phyloP scores from a whole-genome alignment of 2,329 filamentous ascomycete genomes.

The Neonectria ditissima region DNA sequence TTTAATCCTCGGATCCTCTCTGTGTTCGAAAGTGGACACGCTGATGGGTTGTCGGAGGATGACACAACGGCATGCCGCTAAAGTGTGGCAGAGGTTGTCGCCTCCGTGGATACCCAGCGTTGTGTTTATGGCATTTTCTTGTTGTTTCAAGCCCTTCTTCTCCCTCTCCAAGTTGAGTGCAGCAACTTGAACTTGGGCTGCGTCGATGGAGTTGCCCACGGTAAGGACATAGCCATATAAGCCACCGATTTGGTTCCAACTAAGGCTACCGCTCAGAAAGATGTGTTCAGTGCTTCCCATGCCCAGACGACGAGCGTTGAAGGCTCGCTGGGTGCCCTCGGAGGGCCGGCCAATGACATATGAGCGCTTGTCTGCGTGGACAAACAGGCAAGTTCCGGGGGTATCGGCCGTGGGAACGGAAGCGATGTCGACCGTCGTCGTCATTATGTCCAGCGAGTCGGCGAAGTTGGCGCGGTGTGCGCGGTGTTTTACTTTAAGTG shows the following conservation, averaged over 20 bases:
- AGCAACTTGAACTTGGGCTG: conserved; percentile 56
- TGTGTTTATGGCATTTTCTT: conserved; percentile 40
- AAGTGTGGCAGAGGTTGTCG: conserved; percentile 80
- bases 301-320: conserved; percentile 74
- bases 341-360: conserved; percentile 87
- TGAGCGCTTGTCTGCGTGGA: conserved; percentile 84
- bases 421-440: conserved; percentile 78
- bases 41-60: conserved; percentile 87
- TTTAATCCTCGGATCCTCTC: conserved; percentile 54
- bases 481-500: not conserved
- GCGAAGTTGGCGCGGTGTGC: not conserved
- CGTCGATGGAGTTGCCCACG: conserved; percentile 74
- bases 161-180: conserved; percentile 55
- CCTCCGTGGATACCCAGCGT: conserved; percentile 79
- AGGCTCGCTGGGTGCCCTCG: conserved; percentile 86
- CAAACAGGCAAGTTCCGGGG: conserved; percentile 78
- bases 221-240: conserved; percentile 88
- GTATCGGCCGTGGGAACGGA: conserved; percentile 91
- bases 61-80: conserved; percentile 87
- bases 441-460: conserved; percentile 64
- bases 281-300: conserved; percentile 78
- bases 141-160: conserved; percentile 51
- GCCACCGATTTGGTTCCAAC: conserved; percentile 84
- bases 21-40: conserved; percentile 77
- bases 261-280: conserved; percentile 82